Percentiles rank a stretch among this genome's conserved stretches.
Evolutionary conservation across 2,329 filamentous ascomycete genomes (phyloP).

Genomic region (Xylaria sp.): DNA sequence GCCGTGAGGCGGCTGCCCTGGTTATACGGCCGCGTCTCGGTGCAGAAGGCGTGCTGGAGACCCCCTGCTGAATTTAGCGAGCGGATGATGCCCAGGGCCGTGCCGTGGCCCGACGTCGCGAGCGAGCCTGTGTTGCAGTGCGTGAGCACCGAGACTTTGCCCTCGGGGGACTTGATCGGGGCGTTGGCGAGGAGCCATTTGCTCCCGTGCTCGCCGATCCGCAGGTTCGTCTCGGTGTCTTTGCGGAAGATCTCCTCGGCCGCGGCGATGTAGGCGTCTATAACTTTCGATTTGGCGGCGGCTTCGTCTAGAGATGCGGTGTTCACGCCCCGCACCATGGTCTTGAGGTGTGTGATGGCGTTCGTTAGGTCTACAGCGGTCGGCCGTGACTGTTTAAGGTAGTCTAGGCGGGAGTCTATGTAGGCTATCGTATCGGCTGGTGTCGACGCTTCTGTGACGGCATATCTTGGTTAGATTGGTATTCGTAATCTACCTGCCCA

Average conservation of each 20-base stretch:
- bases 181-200: conserved; percentile 78
- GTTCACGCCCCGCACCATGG: conserved; percentile 64
- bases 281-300: conserved; percentile 65
- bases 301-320: conserved; percentile 52
- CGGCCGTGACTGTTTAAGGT: conserved; percentile 87
- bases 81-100: conserved; percentile 92
- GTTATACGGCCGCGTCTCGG: conserved; percentile 97
- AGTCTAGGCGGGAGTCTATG: conserved; percentile 82
- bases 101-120: conserved; percentile 97
- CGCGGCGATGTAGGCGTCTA: conserved; percentile 77
- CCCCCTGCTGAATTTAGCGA: conserved; percentile 74
- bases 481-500: no score
- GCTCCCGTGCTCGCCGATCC: conserved; percentile 85
- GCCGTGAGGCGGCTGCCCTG: conserved; percentile 95
- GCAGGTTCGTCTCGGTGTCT: conserved; percentile 87
- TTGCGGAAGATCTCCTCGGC: conserved; percentile 89
- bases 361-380: conserved; percentile 96
- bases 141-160: conserved; percentile 83
- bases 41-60: conserved; percentile 90
- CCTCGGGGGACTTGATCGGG: conserved; percentile 58
- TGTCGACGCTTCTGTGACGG: conserved; percentile 52
- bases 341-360: conserved; percentile 83
- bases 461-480: conserved; percentile 11
- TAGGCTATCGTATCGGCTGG: conserved; percentile 72
- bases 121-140: conserved; percentile 99